Evolutionary conservation across 106 monocot genomes (phyloP), one percentile per base, ranked within the genome.

Genomic region (Platanthera guangdongensis): DNA sequence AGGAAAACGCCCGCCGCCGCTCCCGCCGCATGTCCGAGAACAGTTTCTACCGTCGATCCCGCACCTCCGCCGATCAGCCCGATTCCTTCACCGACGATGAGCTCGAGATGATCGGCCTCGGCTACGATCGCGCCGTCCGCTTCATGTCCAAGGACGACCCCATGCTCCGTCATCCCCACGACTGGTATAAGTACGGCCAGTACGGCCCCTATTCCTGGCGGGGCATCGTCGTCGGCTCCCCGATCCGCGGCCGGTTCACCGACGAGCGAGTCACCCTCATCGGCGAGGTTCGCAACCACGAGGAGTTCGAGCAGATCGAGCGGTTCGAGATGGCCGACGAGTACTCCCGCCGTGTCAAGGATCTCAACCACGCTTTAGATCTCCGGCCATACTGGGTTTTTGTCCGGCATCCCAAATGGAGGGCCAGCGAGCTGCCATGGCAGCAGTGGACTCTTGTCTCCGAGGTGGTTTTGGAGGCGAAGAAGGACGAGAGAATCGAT

Each of bases 131-230:
- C 25, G n/a, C 72, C 75, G 94, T 99, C 78, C 89, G 89, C 9
- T 99, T 99, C 86, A 84, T 99, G 86, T 70, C 75, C 5, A 76
- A 82, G 74, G 89, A 89, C 79, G 91, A 99, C 73, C 97, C 97
- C 71, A 63, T 64, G 72, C 94, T 94, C 79, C 91, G 88, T 52
- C 97, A 94, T 74, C 97, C 91, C 57, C 25, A 90, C 85, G 94
- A 99, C 77, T 94, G 94, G 93, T 94, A 92, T 89, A 94, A 88
- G 86, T 99, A 92, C 78, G 97, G 94, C 77, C 55, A 72, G 15
- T 99, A 88, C 71, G 94, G 97, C 12, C 94, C 97, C 22, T 99
- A 88, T 77, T 90, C 88, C 13, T 99, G 97, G 97, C 89, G 92
- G 16, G 94, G 97, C 51, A 80, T 99, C 75, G 93, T 94, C 15